phyloP scores from a whole-genome alignment of 257 asterid species.

The Solanum pinnatisectum region DNA sequence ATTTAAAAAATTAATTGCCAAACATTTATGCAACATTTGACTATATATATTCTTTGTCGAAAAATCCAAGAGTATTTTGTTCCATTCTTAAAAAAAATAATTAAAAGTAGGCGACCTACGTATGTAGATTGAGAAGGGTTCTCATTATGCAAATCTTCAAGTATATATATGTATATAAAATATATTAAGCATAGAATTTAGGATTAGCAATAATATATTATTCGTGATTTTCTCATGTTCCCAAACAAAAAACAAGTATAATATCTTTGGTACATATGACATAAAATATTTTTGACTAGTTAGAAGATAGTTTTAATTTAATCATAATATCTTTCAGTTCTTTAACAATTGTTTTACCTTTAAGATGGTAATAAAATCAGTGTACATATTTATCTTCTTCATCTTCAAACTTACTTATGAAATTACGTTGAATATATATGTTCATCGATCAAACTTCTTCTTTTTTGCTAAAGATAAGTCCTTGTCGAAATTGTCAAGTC shows the following conservation, averaged over 20 bases:
- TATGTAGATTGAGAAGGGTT: not conserved
- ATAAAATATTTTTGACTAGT: not conserved
- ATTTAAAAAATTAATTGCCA: not conserved
- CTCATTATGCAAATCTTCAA: not conserved
- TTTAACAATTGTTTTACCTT: not conserved
- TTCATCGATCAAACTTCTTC: not conserved
- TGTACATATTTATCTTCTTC: too few relatives aligned
- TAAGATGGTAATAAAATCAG: too few relatives aligned
- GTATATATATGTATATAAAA: not conserved
- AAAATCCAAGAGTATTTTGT: not conserved
- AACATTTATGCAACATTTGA: not conserved
- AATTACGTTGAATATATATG: not conserved
- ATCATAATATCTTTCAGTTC: not conserved
- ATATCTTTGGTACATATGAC: not conserved
- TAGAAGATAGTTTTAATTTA: not conserved
- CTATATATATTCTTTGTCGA: not conserved
- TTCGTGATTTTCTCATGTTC: not conserved
- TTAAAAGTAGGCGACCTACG: not conserved
- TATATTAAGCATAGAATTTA: not conserved
- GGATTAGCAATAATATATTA: not conserved
- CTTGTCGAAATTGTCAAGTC: not conserved
- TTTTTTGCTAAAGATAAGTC: not conserved
- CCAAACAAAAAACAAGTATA: not conserved
- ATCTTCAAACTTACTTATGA: not conserved
- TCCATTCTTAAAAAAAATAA: not conserved